Conservation (phyloP, 805 yeast genomes). For the Saturnispora sekii region DNA sequence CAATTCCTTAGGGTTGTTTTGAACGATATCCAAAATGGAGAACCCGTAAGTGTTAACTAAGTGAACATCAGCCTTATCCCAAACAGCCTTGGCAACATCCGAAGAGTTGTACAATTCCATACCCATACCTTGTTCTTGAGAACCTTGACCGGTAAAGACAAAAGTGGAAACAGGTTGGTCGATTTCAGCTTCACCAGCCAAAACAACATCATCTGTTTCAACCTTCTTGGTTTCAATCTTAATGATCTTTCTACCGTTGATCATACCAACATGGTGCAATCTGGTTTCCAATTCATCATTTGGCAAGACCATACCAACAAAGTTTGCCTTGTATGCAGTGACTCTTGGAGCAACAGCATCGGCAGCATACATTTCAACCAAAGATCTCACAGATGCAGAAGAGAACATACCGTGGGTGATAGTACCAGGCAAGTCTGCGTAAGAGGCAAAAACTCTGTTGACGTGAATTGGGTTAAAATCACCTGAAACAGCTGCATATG, state of each 20-base stretch:
- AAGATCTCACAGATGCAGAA: constrained; percentile 87
- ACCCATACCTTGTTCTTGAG: constrained; percentile 99
- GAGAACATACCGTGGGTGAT: constrained; percentile 99
- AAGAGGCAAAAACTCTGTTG: constrained; percentile 85
- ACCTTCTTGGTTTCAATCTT: constrained; percentile 83
- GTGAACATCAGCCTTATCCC: constrained; percentile 97
- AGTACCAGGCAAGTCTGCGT: constrained; percentile 92
- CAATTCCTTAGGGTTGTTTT: constrained; percentile 88
- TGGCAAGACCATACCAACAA: constrained; percentile 97
- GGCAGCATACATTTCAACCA: constrained; percentile 98
- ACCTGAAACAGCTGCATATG: constrained; percentile 95
- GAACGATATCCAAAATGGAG: constrained; percentile 92
- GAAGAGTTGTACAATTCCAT: constrained; percentile 93
- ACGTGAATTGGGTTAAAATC: constrained; percentile 98
- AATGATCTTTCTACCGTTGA: constrained; percentile 95
- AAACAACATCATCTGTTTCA: constrained; percentile 67
- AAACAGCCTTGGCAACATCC: constrained; percentile 85
- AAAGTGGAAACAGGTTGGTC: constrained; percentile 96
- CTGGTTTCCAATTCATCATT: constrained; percentile 81
- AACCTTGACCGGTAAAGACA: constrained; percentile 99
- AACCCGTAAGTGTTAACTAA: constrained; percentile 92
- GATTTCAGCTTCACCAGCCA: constrained; percentile 95
- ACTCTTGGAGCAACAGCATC: constrained; percentile 94
- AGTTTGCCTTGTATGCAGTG: constrained; percentile 82
- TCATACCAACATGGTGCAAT: constrained; percentile 96